A percentile compares a stretch with the other conserved stretches of the same genome.
Conservation (phyloP, 2,329 filamentous ascomycete species). For the Macroventuria anomochaeta region DNA sequence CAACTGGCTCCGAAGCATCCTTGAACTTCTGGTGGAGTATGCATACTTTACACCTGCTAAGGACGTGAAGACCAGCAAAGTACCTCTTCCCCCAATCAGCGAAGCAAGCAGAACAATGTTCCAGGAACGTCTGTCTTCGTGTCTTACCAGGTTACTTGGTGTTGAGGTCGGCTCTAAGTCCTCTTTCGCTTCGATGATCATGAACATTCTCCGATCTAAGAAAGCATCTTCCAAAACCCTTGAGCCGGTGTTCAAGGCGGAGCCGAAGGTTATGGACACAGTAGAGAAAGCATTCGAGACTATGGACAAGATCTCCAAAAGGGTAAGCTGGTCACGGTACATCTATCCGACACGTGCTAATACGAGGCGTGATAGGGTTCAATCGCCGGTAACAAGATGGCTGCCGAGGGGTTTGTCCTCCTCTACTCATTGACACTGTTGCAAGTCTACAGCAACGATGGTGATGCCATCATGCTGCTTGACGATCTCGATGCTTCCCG, state of each 20-base stretch:
- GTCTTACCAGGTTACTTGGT: conserved; percentile 58
- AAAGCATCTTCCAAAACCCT: conserved; percentile 40
- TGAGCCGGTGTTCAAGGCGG: conserved; percentile 58
- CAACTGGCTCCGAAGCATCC: conserved; percentile 52
- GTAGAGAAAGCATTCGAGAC: conserved; percentile 43
- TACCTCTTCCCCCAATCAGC: conserved; percentile 55
- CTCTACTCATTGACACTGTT: conserved; percentile 85
- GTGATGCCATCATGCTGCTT: conserved; percentile 82
- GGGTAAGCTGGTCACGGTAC: conserved; percentile 18
- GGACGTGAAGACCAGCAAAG: conserved; percentile 39
- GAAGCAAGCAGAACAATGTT: conserved; percentile 59
- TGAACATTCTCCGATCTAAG: conserved; percentile 38
- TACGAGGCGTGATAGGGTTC: conserved; percentile 25
- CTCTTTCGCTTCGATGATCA: conserved; percentile 38
- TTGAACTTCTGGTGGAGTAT: conserved; percentile 56
- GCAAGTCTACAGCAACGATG: conserved; percentile 87
- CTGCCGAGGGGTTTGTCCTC: conserved; percentile 72
- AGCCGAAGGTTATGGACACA: conserved; percentile 51
- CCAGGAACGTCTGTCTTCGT: conserved; percentile 62
- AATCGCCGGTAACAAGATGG: conserved; percentile 38
- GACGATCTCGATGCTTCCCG: conserved; percentile 81
- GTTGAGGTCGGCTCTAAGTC: conserved; percentile 30
- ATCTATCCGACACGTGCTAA: conserved; percentile 9
- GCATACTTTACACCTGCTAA: conserved; percentile 57
- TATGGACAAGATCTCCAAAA: conserved; percentile 37